These are phyloP conservation scores for Trametes meyenii DNA, from an alignment of 768 basidiomycete species.

Conservation along the genomic window DNA sequence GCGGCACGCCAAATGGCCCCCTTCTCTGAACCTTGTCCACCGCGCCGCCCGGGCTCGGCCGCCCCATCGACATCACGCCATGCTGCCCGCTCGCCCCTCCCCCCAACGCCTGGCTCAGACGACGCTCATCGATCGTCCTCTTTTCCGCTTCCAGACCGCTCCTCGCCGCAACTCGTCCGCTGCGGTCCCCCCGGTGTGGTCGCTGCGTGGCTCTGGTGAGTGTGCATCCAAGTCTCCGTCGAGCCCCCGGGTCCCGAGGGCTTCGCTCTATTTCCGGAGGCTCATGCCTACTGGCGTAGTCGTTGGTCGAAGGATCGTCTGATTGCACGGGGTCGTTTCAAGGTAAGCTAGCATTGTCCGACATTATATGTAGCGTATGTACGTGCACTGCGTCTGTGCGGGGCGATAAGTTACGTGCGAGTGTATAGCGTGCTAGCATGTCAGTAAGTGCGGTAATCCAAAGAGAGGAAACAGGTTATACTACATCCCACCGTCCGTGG, in stretches of 20 bases:
- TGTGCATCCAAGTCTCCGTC: not conserved
- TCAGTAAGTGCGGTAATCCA: not conserved
- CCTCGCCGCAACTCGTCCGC: constrained; percentile 1
- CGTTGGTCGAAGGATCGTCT: too few relatives aligned
- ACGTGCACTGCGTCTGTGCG: not conserved
- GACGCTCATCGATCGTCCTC: not conserved
- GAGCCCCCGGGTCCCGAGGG: not conserved
- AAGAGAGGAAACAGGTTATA: not conserved
- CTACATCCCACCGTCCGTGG: not conserved
- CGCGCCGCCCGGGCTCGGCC: constrained; percentile 11
- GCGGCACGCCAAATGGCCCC: constrained; percentile 14
- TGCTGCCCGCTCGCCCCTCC: constrained; percentile 5
- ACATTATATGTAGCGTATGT: not conserved
- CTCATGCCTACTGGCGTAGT: too few relatives aligned
- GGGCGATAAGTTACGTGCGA: not conserved
- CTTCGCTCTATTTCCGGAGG: too few relatives aligned
- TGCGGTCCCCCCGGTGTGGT: not conserved
- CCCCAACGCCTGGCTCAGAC: constrained; percentile 9
- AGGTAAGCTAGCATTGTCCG: not conserved
- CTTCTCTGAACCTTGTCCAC: constrained; percentile 27
- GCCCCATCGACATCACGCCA: not conserved
- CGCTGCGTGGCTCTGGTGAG: not conserved
- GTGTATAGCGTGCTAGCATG: not conserved
- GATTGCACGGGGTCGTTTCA: not conserved
- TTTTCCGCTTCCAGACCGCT: not conserved